Conservation (phyloP, 1,284 basidiomycete species). For the Thecaphora thlaspeos region DNA sequence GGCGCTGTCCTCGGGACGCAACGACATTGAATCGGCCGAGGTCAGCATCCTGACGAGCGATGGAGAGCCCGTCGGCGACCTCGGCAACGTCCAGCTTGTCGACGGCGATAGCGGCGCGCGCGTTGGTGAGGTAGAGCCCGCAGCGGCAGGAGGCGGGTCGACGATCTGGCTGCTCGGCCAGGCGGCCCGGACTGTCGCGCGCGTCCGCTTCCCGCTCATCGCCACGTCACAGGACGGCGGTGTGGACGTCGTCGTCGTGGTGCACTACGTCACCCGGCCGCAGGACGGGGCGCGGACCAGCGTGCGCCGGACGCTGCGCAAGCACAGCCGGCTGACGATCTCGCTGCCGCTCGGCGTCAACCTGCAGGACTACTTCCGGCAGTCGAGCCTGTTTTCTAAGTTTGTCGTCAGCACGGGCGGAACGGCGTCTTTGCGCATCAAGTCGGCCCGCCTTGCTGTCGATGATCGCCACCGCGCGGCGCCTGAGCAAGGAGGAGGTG, state of each 20-base stretch:
- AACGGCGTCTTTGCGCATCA: constrained; percentile 20
- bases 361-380: constrained; percentile 56
- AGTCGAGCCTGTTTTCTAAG: constrained; percentile 37
- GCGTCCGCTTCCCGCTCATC: constrained; percentile 26
- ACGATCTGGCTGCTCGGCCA: background rate
- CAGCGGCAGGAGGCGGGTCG: background rate
- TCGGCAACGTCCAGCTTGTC: background rate
- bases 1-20: constrained; percentile 32
- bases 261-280: constrained; percentile 20
- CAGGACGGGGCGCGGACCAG: constrained; percentile 1
- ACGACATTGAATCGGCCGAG: constrained; percentile 22
- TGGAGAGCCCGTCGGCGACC: constrained; percentile 7
- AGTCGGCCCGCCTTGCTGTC: constrained; percentile 12
- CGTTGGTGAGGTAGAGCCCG: no score
- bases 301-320: constrained; percentile 13
- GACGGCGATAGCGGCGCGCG: no score
- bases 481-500: background rate
- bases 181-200: background rate
- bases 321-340: constrained; percentile 13
- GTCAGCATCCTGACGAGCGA: constrained; percentile 16
- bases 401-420: constrained; percentile 44
- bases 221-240: constrained; percentile 14
- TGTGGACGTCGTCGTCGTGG: constrained; percentile 11
- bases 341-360: constrained; percentile 53
- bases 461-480: constrained; percentile 6